Conservation (phyloP, 257 asterid species). For the Solanum ossicruentum region DNA sequence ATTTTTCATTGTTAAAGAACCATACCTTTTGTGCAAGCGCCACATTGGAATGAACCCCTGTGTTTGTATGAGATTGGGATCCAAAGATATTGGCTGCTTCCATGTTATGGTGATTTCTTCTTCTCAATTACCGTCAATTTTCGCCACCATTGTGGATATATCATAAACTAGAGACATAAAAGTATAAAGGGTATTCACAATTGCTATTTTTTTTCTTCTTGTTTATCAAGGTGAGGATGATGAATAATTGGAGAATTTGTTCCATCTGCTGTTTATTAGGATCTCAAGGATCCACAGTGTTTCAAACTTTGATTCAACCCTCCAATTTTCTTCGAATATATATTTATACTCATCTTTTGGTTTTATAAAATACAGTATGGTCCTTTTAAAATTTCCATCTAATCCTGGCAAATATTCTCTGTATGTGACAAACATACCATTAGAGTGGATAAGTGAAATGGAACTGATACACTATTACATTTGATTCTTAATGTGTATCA, state of each 20-base stretch:
- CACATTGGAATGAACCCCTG: conserved; percentile 2
- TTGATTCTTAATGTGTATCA: no score
- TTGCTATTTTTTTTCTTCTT: not conserved
- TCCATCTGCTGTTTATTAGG: not conserved
- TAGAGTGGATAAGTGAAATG: not conserved
- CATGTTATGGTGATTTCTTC: conserved; percentile 21
- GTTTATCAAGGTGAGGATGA: not conserved
- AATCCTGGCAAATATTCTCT: not conserved
- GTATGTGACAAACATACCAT: not conserved
- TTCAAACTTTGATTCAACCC: not conserved
- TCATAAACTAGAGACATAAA: not conserved
- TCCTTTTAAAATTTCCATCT: not conserved
- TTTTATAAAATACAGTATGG: not conserved
- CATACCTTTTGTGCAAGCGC: conserved; percentile 31
- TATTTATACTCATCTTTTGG: not conserved
- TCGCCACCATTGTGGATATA: not conserved
- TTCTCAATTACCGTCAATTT: conserved; percentile 3
- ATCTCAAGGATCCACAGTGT: not conserved
- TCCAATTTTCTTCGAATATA: not conserved
- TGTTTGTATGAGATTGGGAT: not conserved
- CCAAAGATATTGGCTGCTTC: conserved; percentile 5
- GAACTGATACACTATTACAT: no score
- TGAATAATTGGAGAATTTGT: not conserved
- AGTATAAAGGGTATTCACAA: not conserved
- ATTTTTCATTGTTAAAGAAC: not conserved